phyloP scores from a whole-genome alignment of 1,284 basidiomycete species.

The Macrocystidia cucumis region DNA sequence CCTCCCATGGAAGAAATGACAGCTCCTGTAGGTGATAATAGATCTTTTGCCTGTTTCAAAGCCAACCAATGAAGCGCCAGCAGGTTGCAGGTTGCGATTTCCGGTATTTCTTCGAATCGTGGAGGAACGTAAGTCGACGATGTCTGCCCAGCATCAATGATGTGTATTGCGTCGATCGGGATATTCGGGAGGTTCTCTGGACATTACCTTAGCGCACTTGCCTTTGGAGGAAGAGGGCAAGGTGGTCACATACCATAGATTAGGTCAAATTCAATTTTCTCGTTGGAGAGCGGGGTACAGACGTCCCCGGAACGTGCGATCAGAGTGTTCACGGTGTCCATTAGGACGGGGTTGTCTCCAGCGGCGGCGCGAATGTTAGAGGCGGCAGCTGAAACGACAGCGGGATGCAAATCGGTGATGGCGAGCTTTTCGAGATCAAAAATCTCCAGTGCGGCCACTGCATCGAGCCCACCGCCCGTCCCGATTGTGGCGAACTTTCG shows the following conservation, averaged over 20 bases:
- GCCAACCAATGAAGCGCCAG: not conserved
- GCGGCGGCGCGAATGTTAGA: not conserved
- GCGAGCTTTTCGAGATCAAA: conserved; percentile 1
- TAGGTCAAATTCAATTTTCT: not conserved
- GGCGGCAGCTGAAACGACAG: not conserved
- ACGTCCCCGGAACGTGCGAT: not conserved
- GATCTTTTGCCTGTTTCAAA: not conserved
- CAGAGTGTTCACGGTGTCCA: not conserved
- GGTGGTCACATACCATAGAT: not conserved
- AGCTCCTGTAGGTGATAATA: not conserved
- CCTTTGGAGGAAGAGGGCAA: not conserved
- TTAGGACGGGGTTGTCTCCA: not conserved
- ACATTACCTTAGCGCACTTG: not conserved
- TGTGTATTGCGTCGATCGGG: not conserved
- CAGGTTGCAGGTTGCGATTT: not conserved
- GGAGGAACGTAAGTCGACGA: not conserved
- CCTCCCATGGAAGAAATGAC: not conserved
- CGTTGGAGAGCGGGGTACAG: not conserved
- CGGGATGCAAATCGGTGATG: not conserved
- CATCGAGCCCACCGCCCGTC: conserved; percentile 5
- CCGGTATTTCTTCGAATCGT: not conserved
- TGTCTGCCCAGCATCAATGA: not conserved
- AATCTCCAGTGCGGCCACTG: conserved; percentile 5
- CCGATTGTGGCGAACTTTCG: conserved; percentile 1
- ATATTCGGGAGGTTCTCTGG: conserved; percentile 1